These are phyloP conservation scores for Wickerhamiella musiphila DNA, from an alignment of 805 yeast genomes.

Conservation along the genomic window DNA sequence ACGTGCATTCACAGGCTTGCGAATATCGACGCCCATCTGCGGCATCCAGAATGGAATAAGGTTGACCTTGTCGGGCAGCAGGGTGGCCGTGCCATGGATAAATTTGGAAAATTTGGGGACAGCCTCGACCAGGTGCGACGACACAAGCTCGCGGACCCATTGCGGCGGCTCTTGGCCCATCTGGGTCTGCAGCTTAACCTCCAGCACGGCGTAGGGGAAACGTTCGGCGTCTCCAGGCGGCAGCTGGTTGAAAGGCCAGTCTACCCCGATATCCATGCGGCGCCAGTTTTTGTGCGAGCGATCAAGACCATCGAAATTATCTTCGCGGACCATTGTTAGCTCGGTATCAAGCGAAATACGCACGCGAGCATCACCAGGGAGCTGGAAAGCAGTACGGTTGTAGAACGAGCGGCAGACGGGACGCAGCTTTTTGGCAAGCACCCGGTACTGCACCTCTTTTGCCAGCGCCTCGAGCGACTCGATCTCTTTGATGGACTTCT, in stretches of 20 bases:
- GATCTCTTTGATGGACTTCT: conserved; percentile 70
- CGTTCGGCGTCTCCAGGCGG: conserved; percentile 74
- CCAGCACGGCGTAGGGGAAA: conserved; percentile 94
- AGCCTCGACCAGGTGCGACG: conserved; percentile 90
- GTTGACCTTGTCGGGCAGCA: conserved; percentile 66
- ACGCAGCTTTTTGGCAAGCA: conserved; percentile 64
- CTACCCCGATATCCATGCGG: conserved; percentile 95
- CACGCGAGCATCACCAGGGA: conserved; percentile 98
- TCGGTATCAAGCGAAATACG: conserved; percentile 97
- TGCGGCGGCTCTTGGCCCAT: conserved; percentile 97
- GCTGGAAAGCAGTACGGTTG: conserved; percentile 95
- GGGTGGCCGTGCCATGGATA: conserved; percentile 90
- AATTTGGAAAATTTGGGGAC: conserved; percentile 96
- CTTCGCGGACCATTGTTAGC: conserved; percentile 94
- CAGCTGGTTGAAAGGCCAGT: conserved; percentile 81
- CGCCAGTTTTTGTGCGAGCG: conserved; percentile 93
- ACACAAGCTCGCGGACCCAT: conserved; percentile 87
- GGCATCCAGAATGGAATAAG: conserved; percentile 95
- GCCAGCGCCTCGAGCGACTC: conserved; percentile 87
- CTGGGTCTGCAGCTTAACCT: conserved; percentile 94
- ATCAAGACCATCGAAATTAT: conserved; percentile 81
- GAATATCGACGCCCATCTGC: conserved; percentile 89
- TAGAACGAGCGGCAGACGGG: conserved; percentile 94
- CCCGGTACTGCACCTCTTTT: conserved; percentile 79
- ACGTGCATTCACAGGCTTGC: conserved; percentile 59